Evolutionary conservation across 305 asterid genomes (phyloP), one percentile per base, ranked within the genome.

Genomic region (Ajuga reptans): DNA sequence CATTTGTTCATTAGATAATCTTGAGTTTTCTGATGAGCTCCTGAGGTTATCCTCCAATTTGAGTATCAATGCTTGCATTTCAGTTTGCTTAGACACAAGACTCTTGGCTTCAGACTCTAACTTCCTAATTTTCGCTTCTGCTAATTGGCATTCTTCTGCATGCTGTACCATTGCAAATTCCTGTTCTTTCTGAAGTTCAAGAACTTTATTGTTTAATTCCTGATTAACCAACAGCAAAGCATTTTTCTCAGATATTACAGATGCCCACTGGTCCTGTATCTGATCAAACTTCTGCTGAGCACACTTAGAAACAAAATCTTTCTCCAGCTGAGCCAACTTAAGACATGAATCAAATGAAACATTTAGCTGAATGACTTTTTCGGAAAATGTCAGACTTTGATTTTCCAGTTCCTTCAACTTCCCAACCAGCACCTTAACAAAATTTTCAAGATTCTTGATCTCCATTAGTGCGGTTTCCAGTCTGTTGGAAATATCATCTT

Each of bases 101-200:
- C 58, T 68, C 78, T 83, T 85, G 54, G 71, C 85, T 80, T 89
- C 96, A 78, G 87, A 82, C 73, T 87, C 91, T 81, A 87, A 79
- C 70, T 86, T 89, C 74, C 72, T 80, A 51, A 85, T 84, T 75
- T 77, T 86, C 77, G 84, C 92, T 83, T 91, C 98, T 55, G 89
- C 86, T 77, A 89, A 77, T 62, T 78, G 88, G 74, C 95, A 86
- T 82, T 94, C 96, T 80, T 91, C 98, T 47, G 89, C 96, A 73
- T 94, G 96, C 82, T 91, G 96, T 75, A 87, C 96, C 95, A 87
- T 85, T 47, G 88, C 66, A 72, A 76, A 84, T 79, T 91, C 95
- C 75, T 85, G 96, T 70, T 81, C 96, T 80, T 89, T 91, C 89
- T 85, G 96, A 80, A 87, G 93, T 69, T 85, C 93, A 74, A 72